Evolutionary conservation across 2,329 filamentous ascomycete genomes (phyloP), one percentile per base, ranked within the genome.

Genomic region (Trichoderma asperellum): DNA sequence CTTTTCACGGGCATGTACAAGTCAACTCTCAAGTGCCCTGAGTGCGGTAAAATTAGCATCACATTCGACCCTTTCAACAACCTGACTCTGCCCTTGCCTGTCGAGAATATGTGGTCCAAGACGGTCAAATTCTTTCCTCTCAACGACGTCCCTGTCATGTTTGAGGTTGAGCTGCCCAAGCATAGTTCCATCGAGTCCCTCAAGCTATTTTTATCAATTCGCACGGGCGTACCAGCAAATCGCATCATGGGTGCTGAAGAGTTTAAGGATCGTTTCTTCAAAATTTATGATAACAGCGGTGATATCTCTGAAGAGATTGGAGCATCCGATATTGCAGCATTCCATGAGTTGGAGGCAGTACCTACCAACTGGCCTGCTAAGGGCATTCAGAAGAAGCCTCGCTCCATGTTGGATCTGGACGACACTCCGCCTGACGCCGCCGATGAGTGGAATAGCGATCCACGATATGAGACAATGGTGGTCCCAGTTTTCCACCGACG

Each of bases 1-100:
- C 85, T 99, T 12, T 99, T 99, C 79, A 96, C 93, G 27, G 96
- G 96, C 72, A 93, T 98, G 86, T 99, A 98, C 86, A 97, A 98
- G 82, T 98, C 96, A 56, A 98, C 95, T 0, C 87, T 99, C 72
- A 91, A 96, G 72, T 99, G 96, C 77, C 96, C 96, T 0, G 87
- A 87, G 8, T 99, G 96, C 79, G 87, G 91, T 74, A 99, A 98
- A 82, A 92, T 98, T 80, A 97, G 94, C 86, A 97, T 99, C 75
- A 98, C 96, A 0, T 99, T 99, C 76, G 96, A 99, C 78, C 96
- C 96, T 0, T 99, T 97, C 84, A 97, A 94, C 79, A 96, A 96
- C 73, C 82, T 99, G 70, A 97, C 96, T 0, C 83, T 99, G 29
- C 96, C 96, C 69, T 83, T 99, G 40, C 96, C 96, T 0, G 88